Base-by-base conservation (phyloP, 371 early-diverging fungal genomes). In the Mortierella sp. region DNA sequence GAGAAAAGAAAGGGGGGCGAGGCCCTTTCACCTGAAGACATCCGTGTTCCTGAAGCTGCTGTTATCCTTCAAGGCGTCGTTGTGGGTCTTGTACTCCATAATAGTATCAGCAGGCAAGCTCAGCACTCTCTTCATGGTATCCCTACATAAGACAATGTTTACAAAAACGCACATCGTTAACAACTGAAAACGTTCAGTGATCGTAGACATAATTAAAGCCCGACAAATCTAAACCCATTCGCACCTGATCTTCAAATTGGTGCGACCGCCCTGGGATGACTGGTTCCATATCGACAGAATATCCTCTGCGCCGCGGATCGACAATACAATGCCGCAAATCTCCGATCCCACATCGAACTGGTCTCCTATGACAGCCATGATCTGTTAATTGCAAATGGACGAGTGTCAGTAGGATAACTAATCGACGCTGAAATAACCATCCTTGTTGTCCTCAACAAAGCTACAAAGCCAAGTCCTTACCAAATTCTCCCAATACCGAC, bases 71-170 rank as follows among this genome's bases (percentile, higher is more conserved):
- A 96, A 84, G 4, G 95, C 93, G 65, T 93, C 93, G 71, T 96
- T 96, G 87, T 99, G 98, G n/a, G 97, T 95, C 89, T 99, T 99
- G 90, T 99, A 99, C 82, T 98, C 99, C 94, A 99, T 96, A 49
- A 96, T 90, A 73, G 96, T 96, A 38, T 96, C 96, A 12, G 92
- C 81, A 8, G 99, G 98, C 56, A 99, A 88, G 70, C 90, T 93
- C 79, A 99, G 89, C 24, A 96, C 93, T 49, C 91, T 89, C 84
- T 97, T 98, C 88, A 99, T 92, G 18, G 96, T 95, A 87, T 99
- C 98, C 75, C 97, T 94, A 74, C 5, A 56, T 7, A 32, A 24
- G 10, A n/a, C 4, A n/a, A 51, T 38, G 4, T 24, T 27, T 11
- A 46, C 41, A 16, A 10, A 48, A 56, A 12, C 27, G 12, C 8